Percentiles rank a stretch among this genome's conserved stretches.
Evolutionary conservation across 2,329 filamentous ascomycete species (phyloP).

Genomic region (Cytospora mali): DNA sequence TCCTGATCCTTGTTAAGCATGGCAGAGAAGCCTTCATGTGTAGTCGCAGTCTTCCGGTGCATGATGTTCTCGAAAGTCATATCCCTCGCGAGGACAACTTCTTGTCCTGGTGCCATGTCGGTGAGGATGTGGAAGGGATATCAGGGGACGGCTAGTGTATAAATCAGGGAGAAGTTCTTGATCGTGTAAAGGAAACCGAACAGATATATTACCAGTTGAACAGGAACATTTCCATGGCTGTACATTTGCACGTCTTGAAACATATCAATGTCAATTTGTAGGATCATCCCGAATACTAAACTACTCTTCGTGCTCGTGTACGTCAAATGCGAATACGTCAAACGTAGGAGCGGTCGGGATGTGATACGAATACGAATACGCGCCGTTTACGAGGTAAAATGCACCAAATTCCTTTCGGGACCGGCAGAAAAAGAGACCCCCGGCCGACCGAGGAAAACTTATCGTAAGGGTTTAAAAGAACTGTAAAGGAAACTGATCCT

Average conservation of each 20-base stretch:
- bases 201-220: not conserved
- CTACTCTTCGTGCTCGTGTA: slow-evolving; percentile 1
- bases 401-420: not conserved
- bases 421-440: not conserved
- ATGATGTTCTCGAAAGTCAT: slow-evolving; percentile 28
- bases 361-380: slow-evolving; percentile 19
- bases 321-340: slow-evolving; percentile 17
- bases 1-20: slow-evolving; percentile 29
- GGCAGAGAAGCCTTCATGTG: slow-evolving; percentile 25
- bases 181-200: too few species aligned
- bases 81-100: slow-evolving; percentile 20
- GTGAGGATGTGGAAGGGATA: not conserved
- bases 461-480: not conserved
- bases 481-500: too few species aligned
- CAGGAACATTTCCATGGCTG: too few species aligned
- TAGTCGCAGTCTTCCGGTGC: slow-evolving; percentile 23
- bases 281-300: slow-evolving; percentile 16
- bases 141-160: too few species aligned
- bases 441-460: not conserved
- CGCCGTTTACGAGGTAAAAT: not conserved
- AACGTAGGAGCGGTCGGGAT: not conserved
- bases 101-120: slow-evolving; percentile 15
- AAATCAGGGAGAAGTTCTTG: too few species aligned
- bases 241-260: not conserved
- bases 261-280: not conserved